These are phyloP conservation scores for Clathrus columnatus DNA, from an alignment of 768 basidiomycete genomes.

Conservation along the genomic window DNA sequence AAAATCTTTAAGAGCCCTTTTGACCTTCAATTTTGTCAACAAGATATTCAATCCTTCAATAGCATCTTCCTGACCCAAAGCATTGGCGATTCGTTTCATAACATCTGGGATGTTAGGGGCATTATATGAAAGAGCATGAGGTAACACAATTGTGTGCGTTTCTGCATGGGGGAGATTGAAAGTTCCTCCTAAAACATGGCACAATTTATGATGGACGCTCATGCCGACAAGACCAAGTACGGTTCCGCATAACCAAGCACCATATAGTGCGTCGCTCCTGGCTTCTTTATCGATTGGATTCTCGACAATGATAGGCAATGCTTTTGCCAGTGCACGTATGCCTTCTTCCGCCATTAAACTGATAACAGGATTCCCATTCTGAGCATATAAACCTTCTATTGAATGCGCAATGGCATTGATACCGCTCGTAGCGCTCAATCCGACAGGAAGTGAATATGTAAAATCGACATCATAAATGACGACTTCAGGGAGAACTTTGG, in stretches of 20 bases:
- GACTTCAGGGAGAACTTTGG: constrained; percentile 30
- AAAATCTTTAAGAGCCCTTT: constrained; percentile 26
- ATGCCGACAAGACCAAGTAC: constrained; percentile 29
- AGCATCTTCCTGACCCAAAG: constrained; percentile 20
- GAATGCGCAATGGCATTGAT: constrained; percentile 36
- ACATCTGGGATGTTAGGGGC: constrained; percentile 25
- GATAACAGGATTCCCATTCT: constrained; percentile 30
- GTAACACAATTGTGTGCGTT: constrained; percentile 35
- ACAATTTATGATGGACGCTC: constrained; percentile 34
- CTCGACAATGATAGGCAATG: constrained; percentile 24
- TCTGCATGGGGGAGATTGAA: constrained; percentile 35
- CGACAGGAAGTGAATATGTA: constrained; percentile 27
- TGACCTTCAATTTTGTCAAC: constrained; percentile 22
- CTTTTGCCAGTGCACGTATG: constrained; percentile 23
- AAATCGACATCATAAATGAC: constrained; percentile 35
- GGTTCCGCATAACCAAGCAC: constrained; percentile 30
- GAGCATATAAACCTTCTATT: constrained; percentile 34
- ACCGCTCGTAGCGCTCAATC: constrained; percentile 29
- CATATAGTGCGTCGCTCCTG: constrained; percentile 28
- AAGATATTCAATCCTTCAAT: constrained; percentile 22
- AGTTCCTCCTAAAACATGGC: constrained; percentile 30
- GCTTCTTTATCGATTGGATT: constrained; percentile 23
- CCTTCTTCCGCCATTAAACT: constrained; percentile 30
- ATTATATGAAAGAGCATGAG: constrained; percentile 33
- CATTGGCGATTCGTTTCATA: constrained; percentile 26